phyloP scores from a whole-genome alignment of 2,329 filamentous ascomycete species.

The Cryoendolithus antarcticus region DNA sequence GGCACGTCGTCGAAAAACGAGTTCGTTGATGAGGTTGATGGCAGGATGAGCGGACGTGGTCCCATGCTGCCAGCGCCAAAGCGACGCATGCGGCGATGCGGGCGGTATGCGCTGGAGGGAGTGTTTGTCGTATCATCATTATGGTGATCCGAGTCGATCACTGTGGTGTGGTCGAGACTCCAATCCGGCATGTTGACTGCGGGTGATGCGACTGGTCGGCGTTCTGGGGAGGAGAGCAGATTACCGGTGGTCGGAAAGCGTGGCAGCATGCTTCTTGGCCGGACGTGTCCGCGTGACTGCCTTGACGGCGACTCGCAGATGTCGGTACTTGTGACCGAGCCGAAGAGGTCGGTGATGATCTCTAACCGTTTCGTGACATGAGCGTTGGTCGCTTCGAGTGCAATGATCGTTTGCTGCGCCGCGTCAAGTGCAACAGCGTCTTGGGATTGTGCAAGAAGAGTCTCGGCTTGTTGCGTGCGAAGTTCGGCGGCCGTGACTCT shows the following conservation, averaged over 20 bases:
- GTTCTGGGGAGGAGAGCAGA: constrained; percentile 15
- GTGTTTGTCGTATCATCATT: neutral
- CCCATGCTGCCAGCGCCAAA: constrained; percentile 23
- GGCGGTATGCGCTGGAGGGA: constrained; percentile 1
- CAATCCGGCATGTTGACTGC: neutral
- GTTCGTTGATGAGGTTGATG: constrained; percentile 15
- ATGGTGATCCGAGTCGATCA: neutral
- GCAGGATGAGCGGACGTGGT: constrained; percentile 23
- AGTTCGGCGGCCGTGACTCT: no score
- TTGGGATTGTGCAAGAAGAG: no score
- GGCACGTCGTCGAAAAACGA: constrained; percentile 14
- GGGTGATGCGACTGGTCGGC: constrained; percentile 8
- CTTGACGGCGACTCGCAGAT: constrained; percentile 14
- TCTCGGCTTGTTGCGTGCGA: no score
- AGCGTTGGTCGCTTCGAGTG: constrained; percentile 23
- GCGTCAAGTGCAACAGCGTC: no score
- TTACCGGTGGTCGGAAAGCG: constrained; percentile 23
- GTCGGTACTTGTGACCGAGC: constrained; percentile 26
- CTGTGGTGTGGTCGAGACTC: neutral
- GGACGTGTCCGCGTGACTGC: neutral
- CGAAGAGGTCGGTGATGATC: constrained; percentile 25
- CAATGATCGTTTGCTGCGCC: no score
- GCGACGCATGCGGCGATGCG: constrained; percentile 19
- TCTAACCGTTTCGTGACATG: constrained; percentile 27
- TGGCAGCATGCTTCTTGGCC: constrained; percentile 24